Evolutionary conservation across 306 rosid genomes (phyloP), one percentile per base, ranked within the genome.

Genomic region (Cajanus cajan): DNA sequence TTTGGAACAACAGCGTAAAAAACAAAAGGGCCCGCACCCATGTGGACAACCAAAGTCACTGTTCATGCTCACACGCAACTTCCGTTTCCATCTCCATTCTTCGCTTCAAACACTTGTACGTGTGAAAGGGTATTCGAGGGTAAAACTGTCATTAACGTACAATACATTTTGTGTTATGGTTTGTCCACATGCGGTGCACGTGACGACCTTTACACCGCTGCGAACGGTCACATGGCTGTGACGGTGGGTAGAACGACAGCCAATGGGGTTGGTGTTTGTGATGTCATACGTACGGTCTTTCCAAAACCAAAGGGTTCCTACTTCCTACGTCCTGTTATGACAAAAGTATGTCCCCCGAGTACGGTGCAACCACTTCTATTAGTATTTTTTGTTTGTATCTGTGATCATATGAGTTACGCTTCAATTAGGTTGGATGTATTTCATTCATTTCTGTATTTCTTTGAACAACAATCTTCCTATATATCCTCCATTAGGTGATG

Each of bases 191-290:
- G 59, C 44, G 3, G 0, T 16, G 77, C 86, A 73, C 76, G 80
- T 78, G 83, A 78, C 52, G 12, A 58, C 63, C 59, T 45, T 55
- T 64, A 55, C 87, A 61, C 78, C 65, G 84, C 57, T 55, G 67
- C 16, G 12, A 21, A 77, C 0, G 0, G 6, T 58, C 63, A 78
- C 81, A 52, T 4, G 41, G n/a, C 72, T 55, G 80, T 78, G 77
- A 67, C 77, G 13, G 40, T 68, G 22, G 7, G 33, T 43, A 11
- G 5, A 22, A 24, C 4, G 47, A 78, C 71, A 16, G 79, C 74
- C 69, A 82, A 76, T 69, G 47, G 51, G 68, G n/a, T 57, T 8
- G 28, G 5, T 7, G 33, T 34, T 3, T 18, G 28, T 50, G 39
- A 73, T 41, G 47, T 51, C 16, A 19, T 28, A 15, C 14, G 52